Conservation (phyloP, 495 filamentous ascomycete genomes). For the Xylaria acuta region DNA sequence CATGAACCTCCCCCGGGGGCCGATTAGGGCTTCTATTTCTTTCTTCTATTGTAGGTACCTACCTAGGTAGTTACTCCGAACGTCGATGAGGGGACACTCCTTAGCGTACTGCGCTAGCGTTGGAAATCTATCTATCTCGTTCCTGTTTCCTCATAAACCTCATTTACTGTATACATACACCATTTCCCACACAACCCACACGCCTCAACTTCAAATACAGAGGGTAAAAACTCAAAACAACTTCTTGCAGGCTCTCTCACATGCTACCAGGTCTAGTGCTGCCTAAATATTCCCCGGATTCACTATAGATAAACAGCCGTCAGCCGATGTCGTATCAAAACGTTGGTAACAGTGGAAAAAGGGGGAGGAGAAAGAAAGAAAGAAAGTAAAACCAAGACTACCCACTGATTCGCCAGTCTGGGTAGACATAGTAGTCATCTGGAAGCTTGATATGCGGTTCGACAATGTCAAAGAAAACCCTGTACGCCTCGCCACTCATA, state of each 20-base stretch:
- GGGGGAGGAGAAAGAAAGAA: background rate
- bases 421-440: constrained; percentile 43
- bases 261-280: background rate
- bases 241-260: background rate
- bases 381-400: background rate
- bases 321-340: background rate
- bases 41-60: no score
- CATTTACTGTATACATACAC: background rate
- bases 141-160: background rate
- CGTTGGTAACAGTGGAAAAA: background rate
- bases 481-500: constrained; percentile 58
- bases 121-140: background rate
- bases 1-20: background rate
- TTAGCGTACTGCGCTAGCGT: background rate
- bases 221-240: background rate
- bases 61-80: background rate
- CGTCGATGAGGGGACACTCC: background rate
- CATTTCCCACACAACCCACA: background rate
- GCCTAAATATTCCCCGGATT: constrained; percentile 23
- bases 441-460: constrained; percentile 46
- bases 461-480: constrained; percentile 54
- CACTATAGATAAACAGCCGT: constrained; percentile 16
- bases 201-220: background rate
- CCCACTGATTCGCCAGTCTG: constrained; percentile 49
- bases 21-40: background rate